Base-by-base conservation (phyloP, 768 basidiomycete genomes). In the Serendipita vermifera region DNA sequence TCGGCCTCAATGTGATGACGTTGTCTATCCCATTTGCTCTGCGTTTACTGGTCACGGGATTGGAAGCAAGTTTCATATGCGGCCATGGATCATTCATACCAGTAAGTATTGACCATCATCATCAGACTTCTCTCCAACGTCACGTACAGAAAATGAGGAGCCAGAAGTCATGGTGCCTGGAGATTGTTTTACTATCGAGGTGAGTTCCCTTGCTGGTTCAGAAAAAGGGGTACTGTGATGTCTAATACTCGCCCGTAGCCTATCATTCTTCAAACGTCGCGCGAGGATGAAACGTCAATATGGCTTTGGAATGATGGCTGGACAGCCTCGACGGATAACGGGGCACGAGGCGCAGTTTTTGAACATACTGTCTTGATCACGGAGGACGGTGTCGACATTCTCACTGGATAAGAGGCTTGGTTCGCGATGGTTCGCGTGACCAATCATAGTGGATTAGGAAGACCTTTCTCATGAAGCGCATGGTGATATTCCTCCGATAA, bases 111-210 rank as follows among this genome's bases (percentile, higher is more conserved):
- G 36, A 22, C 38, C 15, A 11, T 15, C 13, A 29, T 17, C 24
- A 6, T 29, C 6, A 57, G 9, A 48, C 29, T 32, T 13, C 27
- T 24, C 59, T 33, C 46, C 22, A n/a, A 26, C 31, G 17, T 13
- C 11, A 6, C 11, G 29, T 48, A n/a, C 59, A 91, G 90, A 76
- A 54, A 93, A 93, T 59, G 80, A 85, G 20, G 88, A 89, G 58
- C 84, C 85, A 2, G 90, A 82, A 0, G 64, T 75, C 14, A 93
- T 96, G 91, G 65, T 68, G 54, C 83, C 83, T 0, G 91, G 92
- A 0, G 81, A 94, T 65, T 89, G 88, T 64, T 94, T 96, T 63
- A 94, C 92, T 0, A 91, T 96, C 36, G 92, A 96, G 76, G 87
- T 83, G 57, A 15, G 71, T 54, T 29, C 33, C 20, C 24, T 17